Evolutionary conservation across 176 grass and related monocot genomes (phyloP).

Genomic region (Avena eriantha): DNA sequence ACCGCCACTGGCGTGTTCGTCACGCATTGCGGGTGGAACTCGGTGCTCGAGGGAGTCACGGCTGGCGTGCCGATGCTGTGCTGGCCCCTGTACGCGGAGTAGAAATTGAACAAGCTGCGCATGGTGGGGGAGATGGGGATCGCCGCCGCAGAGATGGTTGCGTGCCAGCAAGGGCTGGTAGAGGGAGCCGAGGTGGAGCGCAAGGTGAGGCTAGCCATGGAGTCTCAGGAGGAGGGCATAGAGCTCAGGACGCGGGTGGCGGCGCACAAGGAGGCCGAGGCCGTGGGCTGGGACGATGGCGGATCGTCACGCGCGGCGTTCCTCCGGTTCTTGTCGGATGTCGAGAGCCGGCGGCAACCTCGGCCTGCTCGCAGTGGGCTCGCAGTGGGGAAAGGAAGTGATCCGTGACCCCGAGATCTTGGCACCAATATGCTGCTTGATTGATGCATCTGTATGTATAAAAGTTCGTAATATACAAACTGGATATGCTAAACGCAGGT

Average conservation of each 20-base stretch:
- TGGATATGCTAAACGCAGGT: no score
- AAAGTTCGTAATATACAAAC: no score
- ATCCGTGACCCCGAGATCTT: background rate
- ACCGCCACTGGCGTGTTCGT: slow-evolving; percentile 45
- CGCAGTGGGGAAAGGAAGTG: background rate
- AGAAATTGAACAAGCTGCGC: slow-evolving; percentile 70
- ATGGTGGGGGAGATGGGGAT: slow-evolving; percentile 43
- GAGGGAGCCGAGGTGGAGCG: slow-evolving; percentile 23
- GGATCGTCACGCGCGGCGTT: slow-evolving; percentile 4
- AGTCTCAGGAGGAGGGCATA: background rate
- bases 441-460: no score
- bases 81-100: slow-evolving; percentile 73
- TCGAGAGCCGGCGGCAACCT: background rate
- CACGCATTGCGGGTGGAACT: slow-evolving; percentile 77
- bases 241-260: background rate
- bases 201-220: slow-evolving; percentile 42
- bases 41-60: slow-evolving; percentile 43
- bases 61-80: slow-evolving; percentile 62
- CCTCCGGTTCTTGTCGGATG: background rate
- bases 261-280: background rate
- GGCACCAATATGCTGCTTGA: background rate
- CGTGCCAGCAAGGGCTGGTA: slow-evolving; percentile 15
- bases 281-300: background rate
- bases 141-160: slow-evolving; percentile 26
- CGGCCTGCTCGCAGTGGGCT: background rate